These are phyloP conservation scores for Arthrobotrys sphaeroides DNA, from an alignment of 2,329 filamentous ascomycete genomes.

Conservation along the genomic window DNA sequence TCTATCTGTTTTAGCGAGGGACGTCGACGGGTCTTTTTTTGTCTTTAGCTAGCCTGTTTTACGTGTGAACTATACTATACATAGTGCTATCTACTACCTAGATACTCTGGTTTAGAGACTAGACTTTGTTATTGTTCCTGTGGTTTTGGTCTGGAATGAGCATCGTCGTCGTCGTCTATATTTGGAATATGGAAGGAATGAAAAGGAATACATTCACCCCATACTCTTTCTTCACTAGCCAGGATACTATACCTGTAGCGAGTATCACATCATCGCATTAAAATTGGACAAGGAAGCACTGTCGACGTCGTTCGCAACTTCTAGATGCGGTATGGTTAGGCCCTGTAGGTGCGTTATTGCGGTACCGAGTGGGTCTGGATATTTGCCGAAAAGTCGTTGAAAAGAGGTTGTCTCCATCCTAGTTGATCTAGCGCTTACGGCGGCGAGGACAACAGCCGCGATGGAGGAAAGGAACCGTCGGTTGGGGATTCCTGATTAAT, in stretches of 20 bases:
- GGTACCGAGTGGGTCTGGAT: too few species aligned
- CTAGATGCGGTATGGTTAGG: background rate
- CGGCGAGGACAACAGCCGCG: background rate
- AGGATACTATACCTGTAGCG: too few species aligned
- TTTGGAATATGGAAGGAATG: background rate
- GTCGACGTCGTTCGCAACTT: too few species aligned
- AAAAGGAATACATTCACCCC: background rate
- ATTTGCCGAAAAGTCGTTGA: background rate
- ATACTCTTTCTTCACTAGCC: too few species aligned
- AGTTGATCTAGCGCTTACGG: background rate
- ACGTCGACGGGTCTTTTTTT: constrained; percentile 16
- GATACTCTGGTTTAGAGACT: constrained; percentile 37
- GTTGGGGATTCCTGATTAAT: background rate
- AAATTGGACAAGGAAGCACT: too few species aligned
- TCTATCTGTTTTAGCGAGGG: background rate
- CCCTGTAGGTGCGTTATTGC: too few species aligned
- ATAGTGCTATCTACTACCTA: constrained; percentile 12
- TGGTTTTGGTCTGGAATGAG: background rate
- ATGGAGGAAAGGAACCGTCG: background rate
- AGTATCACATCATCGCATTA: too few species aligned
- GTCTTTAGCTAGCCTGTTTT: constrained; percentile 2
- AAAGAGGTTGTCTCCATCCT: background rate
- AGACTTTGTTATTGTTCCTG: constrained; percentile 1
- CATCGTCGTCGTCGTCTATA: background rate
- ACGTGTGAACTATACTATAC: background rate